Conservation (phyloP, 2,329 filamentous ascomycete genomes). For the Hansfordia pulvinata region DNA sequence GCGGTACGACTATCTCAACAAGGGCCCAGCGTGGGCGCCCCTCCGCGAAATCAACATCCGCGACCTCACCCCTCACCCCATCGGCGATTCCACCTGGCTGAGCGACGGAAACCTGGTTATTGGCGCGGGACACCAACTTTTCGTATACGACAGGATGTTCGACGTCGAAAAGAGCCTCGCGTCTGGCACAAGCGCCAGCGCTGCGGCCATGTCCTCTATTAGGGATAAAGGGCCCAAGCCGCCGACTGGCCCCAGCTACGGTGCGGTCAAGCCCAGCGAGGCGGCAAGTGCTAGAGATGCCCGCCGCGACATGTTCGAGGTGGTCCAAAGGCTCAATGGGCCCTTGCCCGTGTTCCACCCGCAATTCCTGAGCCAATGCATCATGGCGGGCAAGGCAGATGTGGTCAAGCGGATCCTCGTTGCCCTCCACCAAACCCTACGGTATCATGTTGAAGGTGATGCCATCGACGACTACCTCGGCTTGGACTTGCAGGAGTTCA, state of each 20-base stretch:
- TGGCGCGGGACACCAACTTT: conserved; percentile 82
- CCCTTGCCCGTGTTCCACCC: conserved; percentile 86
- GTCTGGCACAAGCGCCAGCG: too few relatives aligned
- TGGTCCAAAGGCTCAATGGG: conserved; percentile 74
- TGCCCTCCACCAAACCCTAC: conserved; percentile 61
- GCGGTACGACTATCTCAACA: conserved; percentile 82
- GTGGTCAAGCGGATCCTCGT: conserved; percentile 63
- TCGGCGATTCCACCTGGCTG: conserved; percentile 88
- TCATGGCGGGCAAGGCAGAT: conserved; percentile 61
- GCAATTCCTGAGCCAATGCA: conserved; percentile 77
- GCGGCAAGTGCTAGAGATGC: too few relatives aligned
- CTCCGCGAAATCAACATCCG: conserved; percentile 72
- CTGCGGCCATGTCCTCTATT: conserved; percentile 45
- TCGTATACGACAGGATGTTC: conserved; percentile 69
- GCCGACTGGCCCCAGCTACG: too few relatives aligned
- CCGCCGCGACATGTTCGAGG: conserved; percentile 63
- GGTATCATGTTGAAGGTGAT: conserved; percentile 74
- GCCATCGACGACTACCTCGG: conserved; percentile 65
- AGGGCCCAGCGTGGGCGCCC: conserved; percentile 77
- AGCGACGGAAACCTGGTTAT: conserved; percentile 74
- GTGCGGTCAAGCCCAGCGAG: too few relatives aligned
- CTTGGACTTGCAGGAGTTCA: conserved; percentile 47
- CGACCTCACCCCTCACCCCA: conserved; percentile 75
- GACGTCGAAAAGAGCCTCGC: too few relatives aligned
- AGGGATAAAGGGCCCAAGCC: too few relatives aligned